Conservation (phyloP, 2,329 filamentous ascomycete genomes). For the Colletotrichum simmondsii region DNA sequence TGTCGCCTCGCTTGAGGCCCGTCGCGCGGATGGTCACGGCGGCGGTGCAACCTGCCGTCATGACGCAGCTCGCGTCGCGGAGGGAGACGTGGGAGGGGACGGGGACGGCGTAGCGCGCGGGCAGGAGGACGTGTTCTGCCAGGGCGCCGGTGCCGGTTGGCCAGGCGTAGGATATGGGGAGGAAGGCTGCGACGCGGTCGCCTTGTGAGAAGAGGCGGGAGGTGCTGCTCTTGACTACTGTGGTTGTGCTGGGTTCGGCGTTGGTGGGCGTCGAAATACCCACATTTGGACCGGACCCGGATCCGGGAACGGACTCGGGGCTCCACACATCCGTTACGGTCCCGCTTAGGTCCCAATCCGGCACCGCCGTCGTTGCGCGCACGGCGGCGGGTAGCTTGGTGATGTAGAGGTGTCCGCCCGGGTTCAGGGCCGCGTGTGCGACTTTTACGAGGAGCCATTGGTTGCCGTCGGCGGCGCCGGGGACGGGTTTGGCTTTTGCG, state of each 20-base stretch:
- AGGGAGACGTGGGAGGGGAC: slow-evolving; percentile 44
- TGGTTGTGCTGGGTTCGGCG: slow-evolving; percentile 5
- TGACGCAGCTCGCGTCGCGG: slow-evolving; percentile 49
- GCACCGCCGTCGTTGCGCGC: slow-evolving; percentile 48
- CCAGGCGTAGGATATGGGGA: slow-evolving; percentile 46
- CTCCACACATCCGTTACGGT: slow-evolving; percentile 49
- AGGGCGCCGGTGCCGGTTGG: slow-evolving; percentile 51
- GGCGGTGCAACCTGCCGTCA: slow-evolving; percentile 51
- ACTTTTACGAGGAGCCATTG: slow-evolving; percentile 53
- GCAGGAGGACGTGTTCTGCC: slow-evolving; percentile 50
- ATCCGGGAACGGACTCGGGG: slow-evolving; percentile 30
- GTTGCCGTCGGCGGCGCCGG: slow-evolving; percentile 34
- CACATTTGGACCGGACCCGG: too few relatives aligned
- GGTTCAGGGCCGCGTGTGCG: slow-evolving; percentile 57
- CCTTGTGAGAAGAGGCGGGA: slow-evolving; percentile 42
- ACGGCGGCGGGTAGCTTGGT: slow-evolving; percentile 51
- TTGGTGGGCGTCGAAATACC: background rate
- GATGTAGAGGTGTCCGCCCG: slow-evolving; percentile 54
- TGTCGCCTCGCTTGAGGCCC: slow-evolving; percentile 48
- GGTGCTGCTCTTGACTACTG: background rate
- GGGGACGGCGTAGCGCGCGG: slow-evolving; percentile 44
- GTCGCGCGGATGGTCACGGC: slow-evolving; percentile 51
- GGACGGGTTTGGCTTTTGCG: slow-evolving; percentile 39
- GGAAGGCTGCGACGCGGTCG: slow-evolving; percentile 50
- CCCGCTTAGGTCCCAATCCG: slow-evolving; percentile 57